Base-by-base conservation (phyloP, 305 asterid species). In the Solanum hybrid region DNA sequence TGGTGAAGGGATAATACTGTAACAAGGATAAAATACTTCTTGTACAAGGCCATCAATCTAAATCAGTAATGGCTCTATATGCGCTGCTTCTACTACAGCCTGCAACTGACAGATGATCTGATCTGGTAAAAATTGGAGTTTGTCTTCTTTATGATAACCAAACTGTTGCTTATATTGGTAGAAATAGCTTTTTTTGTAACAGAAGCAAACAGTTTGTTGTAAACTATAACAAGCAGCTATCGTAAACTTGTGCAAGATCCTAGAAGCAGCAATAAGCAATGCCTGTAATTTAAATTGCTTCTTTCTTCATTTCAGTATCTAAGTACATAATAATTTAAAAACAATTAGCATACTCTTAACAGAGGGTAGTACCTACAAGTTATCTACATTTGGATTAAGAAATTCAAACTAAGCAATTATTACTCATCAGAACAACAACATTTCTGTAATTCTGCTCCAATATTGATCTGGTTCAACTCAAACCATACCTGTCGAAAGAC, bases 401-500 rank as follows among this genome's bases (percentile, higher is more conserved):
- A 42, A 80, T 4, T 80, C 64, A 38, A 80, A 24, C 75, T 84
- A 84, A 51, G 17, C n/a, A 84, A 84, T 66, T 89, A 66, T 29
- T 84, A 77, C 38, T 89, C 88, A 86, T 90, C 79, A 89, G 84
- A 80, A 37, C 81, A 88, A 90, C 42, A 37, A 19, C 88, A 73
- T 69, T 87, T 90, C 79, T 87, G 87, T 72, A 90, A 76, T 86
- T 79, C 89, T 42, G 90, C 90, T 76, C 92, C 92, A 81, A 51
- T 19, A 85, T 82, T 60, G 89, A 75, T n/a, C 86, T 92, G 78
- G 78, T 91, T 93, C 87, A 97, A 89, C 89, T 97, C 97, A 87
- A 93, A 85, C 97, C 97, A 95, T 72, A 96, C 98, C 92, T 96
- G 94, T 91, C 93, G 93, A 92, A 97, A 97, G 89, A 91, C 98